A percentile compares a stretch with the other conserved stretches of the same genome.
Evolutionary conservation across 805 yeast genomes (phyloP).

Genomic region (Saturnispora hagleri): DNA sequence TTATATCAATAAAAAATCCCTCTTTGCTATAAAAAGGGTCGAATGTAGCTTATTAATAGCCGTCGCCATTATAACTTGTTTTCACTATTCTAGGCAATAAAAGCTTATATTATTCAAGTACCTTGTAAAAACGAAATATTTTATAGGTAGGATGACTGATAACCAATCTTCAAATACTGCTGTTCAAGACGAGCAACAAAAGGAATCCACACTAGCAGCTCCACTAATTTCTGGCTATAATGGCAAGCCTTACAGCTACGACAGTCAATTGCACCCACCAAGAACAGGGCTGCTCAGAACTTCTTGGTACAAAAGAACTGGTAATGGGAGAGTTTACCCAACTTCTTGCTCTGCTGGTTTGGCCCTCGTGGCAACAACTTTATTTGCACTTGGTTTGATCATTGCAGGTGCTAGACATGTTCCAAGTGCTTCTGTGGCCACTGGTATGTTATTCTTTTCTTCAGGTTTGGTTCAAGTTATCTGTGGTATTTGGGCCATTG

Average conservation of each 20-base stretch:
- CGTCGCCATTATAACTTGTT: background rate
- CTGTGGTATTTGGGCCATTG: conserved; percentile 44
- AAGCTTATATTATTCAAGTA: background rate
- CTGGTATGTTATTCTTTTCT: conserved; percentile 36
- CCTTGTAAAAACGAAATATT: background rate
- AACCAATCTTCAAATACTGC: conserved; percentile 21
- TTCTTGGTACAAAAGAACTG: conserved; percentile 35
- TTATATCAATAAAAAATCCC: background rate
- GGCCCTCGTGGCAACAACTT: conserved; percentile 35
- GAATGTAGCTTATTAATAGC: background rate
- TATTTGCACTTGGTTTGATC: conserved; percentile 39
- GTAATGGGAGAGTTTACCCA: conserved; percentile 34
- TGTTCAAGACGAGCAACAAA: conserved; percentile 12
- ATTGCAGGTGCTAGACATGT: conserved; percentile 37
- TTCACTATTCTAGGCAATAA: background rate
- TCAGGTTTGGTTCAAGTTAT: conserved; percentile 41
- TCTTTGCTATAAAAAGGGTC: background rate
- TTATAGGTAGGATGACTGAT: conserved; percentile 16
- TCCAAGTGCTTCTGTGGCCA: conserved; percentile 33
- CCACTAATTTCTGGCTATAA: conserved; percentile 5
- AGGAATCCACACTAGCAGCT: conserved; percentile 9
- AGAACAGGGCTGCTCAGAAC: conserved; percentile 34
- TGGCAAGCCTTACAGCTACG: conserved; percentile 14
- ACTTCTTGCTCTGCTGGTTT: conserved; percentile 45
- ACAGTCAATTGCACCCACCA: conserved; percentile 29